Percentiles rank a stretch among this genome's conserved stretches.
Conservation (phyloP, 768 basidiomycete genomes). For the Tulasnella sp. region DNA sequence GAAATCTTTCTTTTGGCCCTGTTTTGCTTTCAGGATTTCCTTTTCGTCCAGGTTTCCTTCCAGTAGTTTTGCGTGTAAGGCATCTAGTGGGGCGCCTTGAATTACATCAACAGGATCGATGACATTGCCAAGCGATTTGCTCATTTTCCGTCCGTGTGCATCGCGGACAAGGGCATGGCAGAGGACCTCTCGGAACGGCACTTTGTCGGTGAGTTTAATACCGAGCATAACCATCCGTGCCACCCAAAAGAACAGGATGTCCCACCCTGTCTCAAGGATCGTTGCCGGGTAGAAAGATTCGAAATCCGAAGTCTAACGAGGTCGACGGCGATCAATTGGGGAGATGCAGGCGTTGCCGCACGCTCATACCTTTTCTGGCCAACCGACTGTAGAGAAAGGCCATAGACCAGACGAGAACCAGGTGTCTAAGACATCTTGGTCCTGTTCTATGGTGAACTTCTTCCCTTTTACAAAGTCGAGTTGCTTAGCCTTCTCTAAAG, state of each 20-base stretch:
- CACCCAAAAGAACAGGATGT: slow-evolving; percentile 99
- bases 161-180: slow-evolving; percentile 99
- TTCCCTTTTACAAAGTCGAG: slow-evolving; percentile 44
- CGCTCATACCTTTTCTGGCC: slow-evolving; percentile 71
- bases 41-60: slow-evolving; percentile 90
- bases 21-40: slow-evolving; percentile 80
- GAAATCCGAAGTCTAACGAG: slow-evolving; percentile 58
- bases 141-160: slow-evolving; percentile 98
- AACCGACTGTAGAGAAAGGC: slow-evolving; percentile 96
- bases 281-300: slow-evolving; percentile 75
- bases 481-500: slow-evolving; percentile 55
- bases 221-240: slow-evolving; percentile 96
- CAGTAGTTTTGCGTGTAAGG: slow-evolving; percentile 69
- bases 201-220: slow-evolving; percentile 68
- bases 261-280: slow-evolving; percentile 97
- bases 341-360: neutral
- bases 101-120: slow-evolving; percentile 96
- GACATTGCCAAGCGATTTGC: slow-evolving; percentile 94
- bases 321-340: slow-evolving; percentile 12
- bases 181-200: slow-evolving; percentile 92
- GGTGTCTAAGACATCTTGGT: slow-evolving; percentile 95
- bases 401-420: slow-evolving; percentile 98
- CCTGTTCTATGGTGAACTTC: slow-evolving; percentile 71
- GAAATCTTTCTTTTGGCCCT: slow-evolving; percentile 98
- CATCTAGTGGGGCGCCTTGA: slow-evolving; percentile 65